Conservation (phyloP, 2,329 filamentous ascomycete genomes). For the Botrytis aclada region DNA sequence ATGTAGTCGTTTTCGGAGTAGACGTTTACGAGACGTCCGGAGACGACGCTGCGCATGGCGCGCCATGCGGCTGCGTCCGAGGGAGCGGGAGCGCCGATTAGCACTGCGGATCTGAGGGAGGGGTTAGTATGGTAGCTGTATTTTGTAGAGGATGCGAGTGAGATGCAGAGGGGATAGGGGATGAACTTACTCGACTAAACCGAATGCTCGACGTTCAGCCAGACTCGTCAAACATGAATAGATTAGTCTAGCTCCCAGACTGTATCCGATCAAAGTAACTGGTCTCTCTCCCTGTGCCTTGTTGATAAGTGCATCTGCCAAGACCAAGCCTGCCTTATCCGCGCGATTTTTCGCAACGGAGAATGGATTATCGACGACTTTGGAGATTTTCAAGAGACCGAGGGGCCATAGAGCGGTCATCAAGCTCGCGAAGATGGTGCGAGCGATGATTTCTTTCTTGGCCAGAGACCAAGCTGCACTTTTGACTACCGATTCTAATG, state of each 20-base stretch:
- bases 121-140: neutral
- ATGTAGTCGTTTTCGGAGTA: conserved; percentile 86
- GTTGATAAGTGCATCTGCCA: conserved; percentile 80
- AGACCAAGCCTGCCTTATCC: conserved; percentile 74
- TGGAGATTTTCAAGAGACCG: conserved; percentile 61
- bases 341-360: conserved; percentile 71
- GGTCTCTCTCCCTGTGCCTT: conserved; percentile 78
- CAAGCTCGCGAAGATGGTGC: conserved; percentile 61
- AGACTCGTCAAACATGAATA: conserved; percentile 76
- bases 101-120: conserved; percentile 54
- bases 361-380: conserved; percentile 78
- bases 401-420: conserved; percentile 69
- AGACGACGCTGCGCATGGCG: conserved; percentile 71
- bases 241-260: conserved; percentile 76
- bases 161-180: neutral
- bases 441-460: conserved; percentile 61
- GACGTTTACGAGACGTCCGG: conserved; percentile 81
- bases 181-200: conserved; percentile 66
- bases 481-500: conserved; percentile 73
- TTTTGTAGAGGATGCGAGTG: neutral
- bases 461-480: conserved; percentile 78
- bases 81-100: conserved; percentile 79
- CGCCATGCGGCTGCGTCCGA: conserved; percentile 72
- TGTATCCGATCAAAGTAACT: conserved; percentile 78
- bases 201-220: conserved; percentile 76